Evolutionary conservation across 176 grass and related monocot genomes (phyloP).

Genomic region (Bonia amplexicaulis): DNA sequence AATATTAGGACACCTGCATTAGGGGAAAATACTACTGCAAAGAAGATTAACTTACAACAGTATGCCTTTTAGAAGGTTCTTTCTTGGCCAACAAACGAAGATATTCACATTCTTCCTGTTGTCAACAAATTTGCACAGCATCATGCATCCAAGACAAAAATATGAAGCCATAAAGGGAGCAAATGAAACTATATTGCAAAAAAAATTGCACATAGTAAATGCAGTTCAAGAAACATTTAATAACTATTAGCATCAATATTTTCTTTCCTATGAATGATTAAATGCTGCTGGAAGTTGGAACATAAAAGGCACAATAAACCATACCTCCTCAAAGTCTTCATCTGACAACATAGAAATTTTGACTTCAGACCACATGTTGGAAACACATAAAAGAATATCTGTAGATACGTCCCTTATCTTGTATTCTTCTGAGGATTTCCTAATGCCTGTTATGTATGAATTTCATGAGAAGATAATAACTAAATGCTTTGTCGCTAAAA

Average conservation of each 20-base stretch:
- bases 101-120: slow-evolving; percentile 76
- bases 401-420: slow-evolving; percentile 48
- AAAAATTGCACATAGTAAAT: background rate
- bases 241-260: background rate
- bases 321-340: slow-evolving; percentile 82
- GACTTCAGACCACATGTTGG: slow-evolving; percentile 48
- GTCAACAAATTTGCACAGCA: slow-evolving; percentile 31
- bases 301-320: slow-evolving; percentile 1
- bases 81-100: slow-evolving; percentile 55
- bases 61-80: slow-evolving; percentile 54
- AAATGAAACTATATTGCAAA: slow-evolving; percentile 5
- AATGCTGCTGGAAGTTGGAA: slow-evolving; percentile 3
- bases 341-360: slow-evolving; percentile 65
- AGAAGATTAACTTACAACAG: slow-evolving; percentile 67
- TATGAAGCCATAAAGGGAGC: background rate
- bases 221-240: background rate
- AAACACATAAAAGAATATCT: slow-evolving; percentile 55
- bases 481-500: background rate
- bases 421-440: slow-evolving; percentile 58
- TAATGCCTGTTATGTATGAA: slow-evolving; percentile 46
- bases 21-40: background rate
- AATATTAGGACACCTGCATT: background rate
- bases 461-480: slow-evolving; percentile 22
- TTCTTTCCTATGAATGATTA: background rate
- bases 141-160: slow-evolving; percentile 8